Evolutionary conservation across 495 filamentous ascomycete genomes (phyloP).

Genomic region (Glonium stellatum): DNA sequence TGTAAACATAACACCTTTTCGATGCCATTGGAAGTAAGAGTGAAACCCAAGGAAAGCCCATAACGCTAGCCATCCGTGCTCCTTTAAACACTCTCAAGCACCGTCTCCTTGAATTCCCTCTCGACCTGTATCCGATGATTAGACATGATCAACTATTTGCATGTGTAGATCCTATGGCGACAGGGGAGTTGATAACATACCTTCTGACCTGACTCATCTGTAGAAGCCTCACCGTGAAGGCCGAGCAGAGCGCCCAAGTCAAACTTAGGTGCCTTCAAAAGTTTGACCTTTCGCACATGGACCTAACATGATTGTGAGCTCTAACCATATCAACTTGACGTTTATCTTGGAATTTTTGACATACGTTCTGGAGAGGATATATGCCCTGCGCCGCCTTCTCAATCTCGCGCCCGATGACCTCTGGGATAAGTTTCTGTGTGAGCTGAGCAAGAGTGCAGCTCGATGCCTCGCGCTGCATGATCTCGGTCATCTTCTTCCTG

Average conservation of each 20-base stretch:
- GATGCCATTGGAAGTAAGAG: neutral
- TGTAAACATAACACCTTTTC: slow-evolving; percentile 1
- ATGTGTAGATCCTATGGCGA: neutral
- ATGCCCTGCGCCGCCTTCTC: slow-evolving; percentile 99
- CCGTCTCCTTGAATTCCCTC: slow-evolving; percentile 96
- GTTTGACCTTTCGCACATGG: slow-evolving; percentile 99
- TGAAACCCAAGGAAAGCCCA: neutral
- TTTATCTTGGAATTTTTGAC: neutral
- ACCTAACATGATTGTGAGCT: slow-evolving; percentile 55
- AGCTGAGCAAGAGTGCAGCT: slow-evolving; percentile 91
- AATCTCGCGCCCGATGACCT: slow-evolving; percentile 98
- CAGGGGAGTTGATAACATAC: slow-evolving; percentile 19
- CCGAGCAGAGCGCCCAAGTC: slow-evolving; percentile 91
- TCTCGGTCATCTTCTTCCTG: slow-evolving; percentile 99
- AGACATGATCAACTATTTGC: neutral
- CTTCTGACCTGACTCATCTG: slow-evolving; percentile 96
- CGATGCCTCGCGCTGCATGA: slow-evolving; percentile 90
- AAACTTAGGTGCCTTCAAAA: slow-evolving; percentile 96
- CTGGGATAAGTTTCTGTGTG: slow-evolving; percentile 94
- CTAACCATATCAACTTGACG: slow-evolving; percentile 2
- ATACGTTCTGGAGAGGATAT: slow-evolving; percentile 96
- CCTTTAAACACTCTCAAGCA: slow-evolving; percentile 82
- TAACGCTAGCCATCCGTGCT: neutral
- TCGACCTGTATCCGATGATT: slow-evolving; percentile 50
- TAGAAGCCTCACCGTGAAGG: slow-evolving; percentile 93